Percentiles rank a stretch among this genome's conserved stretches.
phyloP scores from a whole-genome alignment of 2,329 filamentous ascomycete genomes.

The Claviceps citrina region DNA sequence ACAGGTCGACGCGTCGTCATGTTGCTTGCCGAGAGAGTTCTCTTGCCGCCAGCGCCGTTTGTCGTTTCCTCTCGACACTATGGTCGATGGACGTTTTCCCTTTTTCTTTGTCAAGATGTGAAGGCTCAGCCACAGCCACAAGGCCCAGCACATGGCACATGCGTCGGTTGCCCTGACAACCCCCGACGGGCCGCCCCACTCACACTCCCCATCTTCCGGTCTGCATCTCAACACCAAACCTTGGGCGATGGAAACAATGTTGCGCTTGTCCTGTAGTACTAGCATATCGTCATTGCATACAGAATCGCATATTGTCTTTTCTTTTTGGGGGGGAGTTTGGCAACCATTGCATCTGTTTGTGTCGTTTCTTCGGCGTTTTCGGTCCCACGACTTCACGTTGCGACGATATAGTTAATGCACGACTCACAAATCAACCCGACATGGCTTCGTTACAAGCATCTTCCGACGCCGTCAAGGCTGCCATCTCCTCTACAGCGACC shows the following conservation, averaged over 20 bases:
- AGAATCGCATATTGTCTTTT: constrained; percentile 10
- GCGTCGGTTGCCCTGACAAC: constrained; percentile 23
- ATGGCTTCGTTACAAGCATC: constrained; percentile 31
- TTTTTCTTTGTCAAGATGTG: not conserved
- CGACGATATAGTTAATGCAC: constrained; percentile 20
- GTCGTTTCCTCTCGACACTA: not conserved
- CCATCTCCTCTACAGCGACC: constrained; percentile 35
- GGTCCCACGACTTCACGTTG: constrained; percentile 5
- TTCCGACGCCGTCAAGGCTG: constrained; percentile 36
- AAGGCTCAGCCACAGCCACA: not conserved
- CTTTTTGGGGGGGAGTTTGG: not conserved
- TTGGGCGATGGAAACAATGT: constrained; percentile 6
- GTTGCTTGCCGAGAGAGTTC: not conserved
- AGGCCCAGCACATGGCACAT: not conserved
- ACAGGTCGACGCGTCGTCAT: constrained; percentile 8
- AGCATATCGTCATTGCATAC: constrained; percentile 9
- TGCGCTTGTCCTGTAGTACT: constrained; percentile 5
- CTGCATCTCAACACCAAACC: constrained; percentile 7
- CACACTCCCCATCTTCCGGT: not conserved
- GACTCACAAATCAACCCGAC: constrained; percentile 12
- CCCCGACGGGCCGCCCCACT: constrained; percentile 18
- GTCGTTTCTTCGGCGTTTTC: constrained; percentile 7
- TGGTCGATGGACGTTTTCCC: not conserved
- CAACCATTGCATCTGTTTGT: constrained; percentile 2
- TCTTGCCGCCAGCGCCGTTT: not conserved